Percentiles rank a stretch among this genome's conserved stretches.
Conservation (phyloP, 352 stramenopile genomes). For the Globisporangium cystogenes region DNA sequence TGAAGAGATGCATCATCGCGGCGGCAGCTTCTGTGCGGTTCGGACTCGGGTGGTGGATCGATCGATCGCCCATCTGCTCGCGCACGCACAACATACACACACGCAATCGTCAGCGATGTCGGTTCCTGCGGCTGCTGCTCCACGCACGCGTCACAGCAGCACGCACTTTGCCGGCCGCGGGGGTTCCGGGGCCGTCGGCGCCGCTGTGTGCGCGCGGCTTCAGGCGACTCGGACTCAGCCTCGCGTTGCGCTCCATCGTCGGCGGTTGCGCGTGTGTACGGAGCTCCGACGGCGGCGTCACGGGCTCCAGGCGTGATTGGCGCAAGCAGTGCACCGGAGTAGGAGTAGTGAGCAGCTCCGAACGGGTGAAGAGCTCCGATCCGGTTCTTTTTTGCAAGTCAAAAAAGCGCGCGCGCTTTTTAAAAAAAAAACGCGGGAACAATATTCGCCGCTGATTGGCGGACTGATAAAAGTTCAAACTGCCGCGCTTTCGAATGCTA, state of each 20-base stretch:
- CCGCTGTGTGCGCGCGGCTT: constrained; percentile 8
- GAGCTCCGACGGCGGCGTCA: background rate
- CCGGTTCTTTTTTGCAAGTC: background rate
- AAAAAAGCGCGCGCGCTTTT: constrained; percentile 15
- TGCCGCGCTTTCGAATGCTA: background rate
- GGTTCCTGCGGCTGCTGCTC: background rate
- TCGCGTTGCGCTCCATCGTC: constrained; percentile 24
- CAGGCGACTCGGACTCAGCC: constrained; percentile 37
- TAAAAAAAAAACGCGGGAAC: constrained; percentile 14
- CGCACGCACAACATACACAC: background rate
- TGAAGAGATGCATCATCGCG: constrained; percentile 77
- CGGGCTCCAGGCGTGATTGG: background rate
- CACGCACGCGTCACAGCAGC: background rate
- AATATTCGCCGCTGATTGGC: background rate
- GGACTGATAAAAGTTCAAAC: no score
- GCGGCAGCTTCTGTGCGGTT: constrained; percentile 73
- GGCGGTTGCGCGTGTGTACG: background rate
- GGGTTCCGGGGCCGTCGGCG: constrained; percentile 18
- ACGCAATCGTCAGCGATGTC: background rate
- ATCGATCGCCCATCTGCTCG: constrained; percentile 14
- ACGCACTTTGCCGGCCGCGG: constrained; percentile 12
- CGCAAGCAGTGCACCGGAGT: no score
- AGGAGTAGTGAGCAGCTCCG: constrained; percentile 2
- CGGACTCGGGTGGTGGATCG: constrained; percentile 64
- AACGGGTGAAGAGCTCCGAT: background rate